Evolutionary conservation across 2,329 filamentous ascomycete genomes (phyloP), one percentile per base, ranked within the genome.

Genomic region (Exophiala sideris): DNA sequence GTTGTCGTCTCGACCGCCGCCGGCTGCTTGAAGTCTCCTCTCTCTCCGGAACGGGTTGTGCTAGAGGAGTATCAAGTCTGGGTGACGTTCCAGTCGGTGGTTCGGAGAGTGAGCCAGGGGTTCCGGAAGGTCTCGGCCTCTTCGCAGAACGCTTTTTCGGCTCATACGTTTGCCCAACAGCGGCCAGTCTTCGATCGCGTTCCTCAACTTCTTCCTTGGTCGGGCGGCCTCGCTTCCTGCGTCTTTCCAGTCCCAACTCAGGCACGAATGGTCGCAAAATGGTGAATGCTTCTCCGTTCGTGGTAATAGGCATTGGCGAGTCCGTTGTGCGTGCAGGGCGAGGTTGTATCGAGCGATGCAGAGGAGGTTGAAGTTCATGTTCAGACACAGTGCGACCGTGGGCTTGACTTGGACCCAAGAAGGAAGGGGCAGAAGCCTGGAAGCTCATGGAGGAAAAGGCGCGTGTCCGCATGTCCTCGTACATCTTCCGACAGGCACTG

Each of bases 161-260:
- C 47, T 62, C 54, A 42, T 64, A 64, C 33, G 55, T 59, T 38
- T 62, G 60, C 8, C 62, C 62, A 12, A 56, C 41, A 35, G 56
- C 55, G 7, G 60, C 60, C 11, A 64, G 56, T 40, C 47, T 48
- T 5, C 60, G 50, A 21, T 61, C 59, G 45, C 62, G 62, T 50
- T 62, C 60, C 49, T 61, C 62, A n/a, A 47, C 62, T 24, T 62
- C 62, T 50, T 61, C 60, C 40, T 62, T 64, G n/a, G 56, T 64
- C 29, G 62, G 62, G 14, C 62, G 60, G 14, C 62, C 62, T 16
- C 62, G 59, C 44, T 64, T 64, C 56, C 45, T 58, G 40, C 50
- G 57, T 10, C 49, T 47, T 45, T 60, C 59, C 7, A 48, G 41
- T 5, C 24, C 39, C n/a, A 45, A 14, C 10, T 62, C 62, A n/a